A percentile compares a stretch with the other conserved stretches of the same genome.
These are phyloP conservation scores for Ilyonectria sp. DNA, from an alignment of 2,329 filamentous ascomycete genomes.

Conservation along the genomic window DNA sequence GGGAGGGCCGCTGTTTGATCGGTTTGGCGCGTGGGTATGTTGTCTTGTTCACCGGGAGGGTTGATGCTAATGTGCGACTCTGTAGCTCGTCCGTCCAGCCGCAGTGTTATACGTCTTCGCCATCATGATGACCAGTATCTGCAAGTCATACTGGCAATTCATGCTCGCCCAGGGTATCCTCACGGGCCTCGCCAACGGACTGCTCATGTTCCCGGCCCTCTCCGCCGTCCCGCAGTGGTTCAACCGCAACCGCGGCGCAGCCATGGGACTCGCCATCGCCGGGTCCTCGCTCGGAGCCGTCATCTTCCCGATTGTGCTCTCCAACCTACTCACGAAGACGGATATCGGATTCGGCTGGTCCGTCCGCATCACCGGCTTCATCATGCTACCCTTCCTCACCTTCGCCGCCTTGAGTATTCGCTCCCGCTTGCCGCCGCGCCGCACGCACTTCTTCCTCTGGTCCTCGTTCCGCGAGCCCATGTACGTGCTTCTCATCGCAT, in stretches of 20 bases:
- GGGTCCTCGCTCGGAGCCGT: constrained; percentile 12
- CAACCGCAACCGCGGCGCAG: constrained; percentile 1
- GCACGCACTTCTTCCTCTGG: constrained; percentile 59
- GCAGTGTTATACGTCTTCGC: constrained; percentile 50
- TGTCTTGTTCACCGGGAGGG: background rate
- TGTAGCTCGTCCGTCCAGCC: constrained; percentile 51
- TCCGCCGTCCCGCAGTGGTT: constrained; percentile 6
- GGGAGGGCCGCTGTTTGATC: constrained; percentile 59
- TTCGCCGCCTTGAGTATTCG: constrained; percentile 55
- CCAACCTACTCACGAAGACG: constrained; percentile 61
- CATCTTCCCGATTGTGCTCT: constrained; percentile 64
- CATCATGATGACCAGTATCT: constrained; percentile 58
- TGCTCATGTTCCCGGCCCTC: background rate
- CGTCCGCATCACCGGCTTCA: constrained; percentile 67
- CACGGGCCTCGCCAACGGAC: constrained; percentile 5
- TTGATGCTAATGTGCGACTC: background rate
- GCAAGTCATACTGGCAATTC: constrained; percentile 3
- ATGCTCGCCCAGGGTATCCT: constrained; percentile 5
- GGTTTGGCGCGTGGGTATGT: constrained; percentile 56
- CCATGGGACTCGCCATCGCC: constrained; percentile 28
- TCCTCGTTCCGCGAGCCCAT: constrained; percentile 46
- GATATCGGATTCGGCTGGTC: constrained; percentile 66
- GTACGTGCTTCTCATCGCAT: constrained; percentile 39
- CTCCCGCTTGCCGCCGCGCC: constrained; percentile 53
- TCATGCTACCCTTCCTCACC: constrained; percentile 60